Evolutionary conservation across 129 eudicot species (phyloP).

Genomic region (Arctium lappa): DNA sequence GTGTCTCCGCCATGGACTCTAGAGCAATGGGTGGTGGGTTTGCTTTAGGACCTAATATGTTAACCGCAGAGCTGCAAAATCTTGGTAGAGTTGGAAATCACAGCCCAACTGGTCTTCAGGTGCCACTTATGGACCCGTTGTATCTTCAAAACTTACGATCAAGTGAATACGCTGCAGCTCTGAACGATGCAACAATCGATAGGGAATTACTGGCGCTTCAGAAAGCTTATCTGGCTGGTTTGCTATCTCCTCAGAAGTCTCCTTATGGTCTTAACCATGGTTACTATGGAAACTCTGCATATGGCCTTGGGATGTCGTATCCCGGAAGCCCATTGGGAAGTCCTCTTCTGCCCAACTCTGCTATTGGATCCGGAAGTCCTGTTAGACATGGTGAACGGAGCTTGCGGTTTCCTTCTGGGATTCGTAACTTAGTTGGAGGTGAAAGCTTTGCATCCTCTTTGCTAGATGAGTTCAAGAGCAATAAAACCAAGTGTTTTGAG

Average conservation of each 20-base stretch:
- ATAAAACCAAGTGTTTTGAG: conserved; percentile 82
- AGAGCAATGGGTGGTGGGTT: conserved; percentile 53
- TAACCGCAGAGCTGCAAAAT: conserved; percentile 50
- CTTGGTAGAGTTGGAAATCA: conserved; percentile 57
- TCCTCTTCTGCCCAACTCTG: conserved; percentile 60
- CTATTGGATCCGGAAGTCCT: conserved; percentile 80
- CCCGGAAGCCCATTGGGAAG: conserved; percentile 65
- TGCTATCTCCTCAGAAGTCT: conserved; percentile 69
- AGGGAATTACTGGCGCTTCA: conserved; percentile 64
- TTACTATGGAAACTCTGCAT: conserved; percentile 61
- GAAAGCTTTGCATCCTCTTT: conserved; percentile 67
- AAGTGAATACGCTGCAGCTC: conserved; percentile 67
- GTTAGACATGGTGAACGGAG: conserved; percentile 68
- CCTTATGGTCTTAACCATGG: conserved; percentile 68
- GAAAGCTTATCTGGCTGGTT: conserved; percentile 68
- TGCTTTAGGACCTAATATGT: conserved; percentile 41
- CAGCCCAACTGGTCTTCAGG: conserved; percentile 40
- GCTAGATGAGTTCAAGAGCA: conserved; percentile 91
- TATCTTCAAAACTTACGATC: conserved; percentile 70
- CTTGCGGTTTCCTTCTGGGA: conserved; percentile 64
- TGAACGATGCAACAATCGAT: conserved; percentile 57
- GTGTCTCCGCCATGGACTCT: conserved; percentile 55
- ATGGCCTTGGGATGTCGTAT: conserved; percentile 64
- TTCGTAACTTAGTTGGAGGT: conserved; percentile 65
- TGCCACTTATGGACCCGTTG: conserved; percentile 54